phyloP scores from a whole-genome alignment of 495 filamentous ascomycete species.

The Chaetomidium leptoderma region DNA sequence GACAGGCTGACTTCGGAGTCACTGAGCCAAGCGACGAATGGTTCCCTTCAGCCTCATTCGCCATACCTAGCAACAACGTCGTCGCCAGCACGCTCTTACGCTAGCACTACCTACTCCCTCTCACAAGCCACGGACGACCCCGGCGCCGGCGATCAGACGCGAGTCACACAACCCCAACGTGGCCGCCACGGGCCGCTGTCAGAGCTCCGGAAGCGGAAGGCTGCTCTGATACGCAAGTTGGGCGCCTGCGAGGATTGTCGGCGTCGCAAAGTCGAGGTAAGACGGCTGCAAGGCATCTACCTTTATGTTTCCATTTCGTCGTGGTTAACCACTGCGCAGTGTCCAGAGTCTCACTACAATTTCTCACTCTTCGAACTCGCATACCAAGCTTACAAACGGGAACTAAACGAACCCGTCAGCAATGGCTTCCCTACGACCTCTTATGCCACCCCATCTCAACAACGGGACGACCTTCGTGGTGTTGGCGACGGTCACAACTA shows the following conservation, averaged over 20 bases:
- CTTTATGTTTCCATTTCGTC: not conserved
- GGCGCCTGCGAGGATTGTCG: slow-evolving; percentile 27
- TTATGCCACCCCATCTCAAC: not conserved
- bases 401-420: not conserved
- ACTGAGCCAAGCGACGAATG: not conserved
- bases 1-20: not conserved
- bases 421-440: not conserved
- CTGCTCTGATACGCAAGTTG: slow-evolving; percentile 29
- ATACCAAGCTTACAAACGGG: slow-evolving; percentile 6
- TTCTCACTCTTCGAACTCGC: slow-evolving; percentile 8
- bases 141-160: slow-evolving; percentile 7
- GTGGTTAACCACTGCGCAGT: slow-evolving; percentile 6
- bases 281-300: not conserved
- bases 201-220: slow-evolving; percentile 9
- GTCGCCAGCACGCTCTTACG: slow-evolving; percentile 18
- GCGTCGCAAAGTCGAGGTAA: slow-evolving; percentile 25
- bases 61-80: slow-evolving; percentile 15
- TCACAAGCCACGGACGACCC: slow-evolving; percentile 4
- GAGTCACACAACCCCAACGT: slow-evolving; percentile 9
- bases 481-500: not conserved
- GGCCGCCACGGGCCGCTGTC: slow-evolving; percentile 23
- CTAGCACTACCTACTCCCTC: slow-evolving; percentile 21
- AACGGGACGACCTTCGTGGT: slow-evolving; percentile 8
- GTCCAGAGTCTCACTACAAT: slow-evolving; percentile 15
- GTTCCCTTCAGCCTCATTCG: slow-evolving; percentile 17